A percentile compares a stretch with the other conserved stretches of the same genome.
Evolutionary conservation across 2,329 filamentous ascomycete genomes (phyloP).

Genomic region (Sporothrix euskadiensis): DNA sequence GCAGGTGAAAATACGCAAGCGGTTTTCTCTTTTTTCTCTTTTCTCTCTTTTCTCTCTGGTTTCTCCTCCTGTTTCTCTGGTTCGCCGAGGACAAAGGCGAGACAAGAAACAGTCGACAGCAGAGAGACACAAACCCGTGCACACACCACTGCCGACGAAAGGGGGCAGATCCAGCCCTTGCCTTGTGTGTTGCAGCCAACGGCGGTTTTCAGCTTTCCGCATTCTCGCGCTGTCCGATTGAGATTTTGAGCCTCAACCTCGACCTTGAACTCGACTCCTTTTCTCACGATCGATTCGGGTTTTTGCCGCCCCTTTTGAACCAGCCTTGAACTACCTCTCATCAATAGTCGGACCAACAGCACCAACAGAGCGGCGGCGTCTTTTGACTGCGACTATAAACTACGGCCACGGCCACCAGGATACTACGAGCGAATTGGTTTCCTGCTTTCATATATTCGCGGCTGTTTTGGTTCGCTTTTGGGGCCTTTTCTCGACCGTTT

Average conservation of each 20-base stretch:
- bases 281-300: background rate
- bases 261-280: background rate
- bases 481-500: background rate
- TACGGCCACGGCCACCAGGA: background rate
- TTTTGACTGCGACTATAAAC: background rate
- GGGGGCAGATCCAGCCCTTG: slow-evolving; percentile 14
- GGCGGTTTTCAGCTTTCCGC: background rate
- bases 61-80: background rate
- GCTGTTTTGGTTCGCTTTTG: background rate
- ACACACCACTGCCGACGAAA: slow-evolving; percentile 8
- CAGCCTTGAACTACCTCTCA: background rate
- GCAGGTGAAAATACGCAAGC: background rate
- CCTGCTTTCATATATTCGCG: background rate
- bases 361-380: slow-evolving; percentile 1
- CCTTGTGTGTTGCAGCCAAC: background rate
- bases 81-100: background rate
- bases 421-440: background rate
- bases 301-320: background rate
- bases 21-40: background rate
- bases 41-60: background rate
- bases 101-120: slow-evolving; percentile 5
- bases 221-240: background rate
- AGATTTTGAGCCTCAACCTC: background rate
- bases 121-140: background rate
- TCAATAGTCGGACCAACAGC: background rate